Conservation (phyloP, 257 asterid species). For the Solanum bukasovii region DNA sequence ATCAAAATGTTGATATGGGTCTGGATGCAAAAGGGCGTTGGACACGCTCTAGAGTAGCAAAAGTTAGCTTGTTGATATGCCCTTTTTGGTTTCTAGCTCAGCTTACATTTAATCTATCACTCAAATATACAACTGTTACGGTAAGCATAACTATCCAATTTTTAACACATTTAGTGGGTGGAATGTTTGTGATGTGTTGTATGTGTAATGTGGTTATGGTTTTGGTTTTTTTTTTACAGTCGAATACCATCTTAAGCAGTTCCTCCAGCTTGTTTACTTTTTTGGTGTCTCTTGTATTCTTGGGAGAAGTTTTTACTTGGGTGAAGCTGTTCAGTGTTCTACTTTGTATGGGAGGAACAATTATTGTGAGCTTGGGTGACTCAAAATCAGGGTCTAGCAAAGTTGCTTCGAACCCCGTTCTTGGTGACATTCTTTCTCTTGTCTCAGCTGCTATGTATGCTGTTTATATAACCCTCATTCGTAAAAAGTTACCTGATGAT, state of each 20-base stretch:
- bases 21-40: slow-evolving; percentile 85
- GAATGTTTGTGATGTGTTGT: background rate
- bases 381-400: slow-evolving; percentile 33
- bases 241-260: slow-evolving; percentile 91
- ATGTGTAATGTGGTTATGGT: background rate
- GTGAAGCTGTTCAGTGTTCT: slow-evolving; percentile 73
- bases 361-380: slow-evolving; percentile 83
- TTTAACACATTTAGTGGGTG: background rate
- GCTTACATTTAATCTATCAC: slow-evolving; percentile 84
- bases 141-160: slow-evolving; percentile 29
- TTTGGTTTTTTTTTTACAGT: slow-evolving; percentile 26
- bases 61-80: slow-evolving; percentile 79
- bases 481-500: slow-evolving; percentile 79
- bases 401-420: slow-evolving; percentile 55
- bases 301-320: slow-evolving; percentile 91
- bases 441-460: slow-evolving; percentile 79
- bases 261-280: slow-evolving; percentile 90
- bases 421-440: slow-evolving; percentile 71
- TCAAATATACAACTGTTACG: slow-evolving; percentile 91
- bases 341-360: slow-evolving; percentile 94
- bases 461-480: slow-evolving; percentile 69
- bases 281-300: slow-evolving; percentile 71
- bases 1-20: slow-evolving; percentile 15
- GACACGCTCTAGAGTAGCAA: slow-evolving; percentile 77
- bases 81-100: slow-evolving; percentile 95